Conservation (phyloP, 2,329 filamentous ascomycete genomes). For the Penicillium palitans region DNA sequence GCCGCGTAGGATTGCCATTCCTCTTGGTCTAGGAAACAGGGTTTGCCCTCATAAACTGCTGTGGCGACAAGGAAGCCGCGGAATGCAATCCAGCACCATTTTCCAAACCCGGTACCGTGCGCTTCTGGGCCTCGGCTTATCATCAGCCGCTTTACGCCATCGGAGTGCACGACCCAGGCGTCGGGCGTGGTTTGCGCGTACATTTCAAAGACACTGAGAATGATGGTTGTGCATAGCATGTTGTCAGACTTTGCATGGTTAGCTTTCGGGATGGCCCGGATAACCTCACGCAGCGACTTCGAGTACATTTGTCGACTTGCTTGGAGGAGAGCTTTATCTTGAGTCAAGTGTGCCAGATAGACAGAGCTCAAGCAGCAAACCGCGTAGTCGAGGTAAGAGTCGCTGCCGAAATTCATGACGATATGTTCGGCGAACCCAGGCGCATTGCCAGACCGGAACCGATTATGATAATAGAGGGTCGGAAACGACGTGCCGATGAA, state of each 20-base stretch:
- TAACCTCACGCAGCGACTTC: constrained; percentile 33
- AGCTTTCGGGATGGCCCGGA: constrained; percentile 28
- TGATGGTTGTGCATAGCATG: constrained; percentile 38
- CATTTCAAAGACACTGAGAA: constrained; percentile 44
- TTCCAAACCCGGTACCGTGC: constrained; percentile 34
- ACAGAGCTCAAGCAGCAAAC: constrained; percentile 31
- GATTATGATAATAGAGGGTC: constrained; percentile 31
- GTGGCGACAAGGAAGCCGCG: constrained; percentile 41
- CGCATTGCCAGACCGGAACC: constrained; percentile 25
- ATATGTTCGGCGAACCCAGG: constrained; percentile 28
- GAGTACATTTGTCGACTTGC: constrained; percentile 36
- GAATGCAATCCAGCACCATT: constrained; percentile 40
- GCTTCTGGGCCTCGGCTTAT: constrained; percentile 33
- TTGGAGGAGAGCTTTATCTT: constrained; percentile 24
- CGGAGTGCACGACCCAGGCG: constrained; percentile 41
- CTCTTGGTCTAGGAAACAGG: constrained; percentile 39
- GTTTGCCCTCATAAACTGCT: constrained; percentile 33
- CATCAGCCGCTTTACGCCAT: constrained; percentile 40
- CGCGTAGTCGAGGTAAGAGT: constrained; percentile 29
- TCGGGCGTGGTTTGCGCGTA: constrained; percentile 39
- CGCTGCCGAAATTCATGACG: constrained; percentile 24
- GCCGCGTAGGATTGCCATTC: constrained; percentile 36
- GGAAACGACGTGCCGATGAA: constrained; percentile 32
- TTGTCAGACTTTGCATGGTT: constrained; percentile 33
- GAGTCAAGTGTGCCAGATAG: constrained; percentile 28